Conservation (phyloP, 2,329 filamentous ascomycete species). For the Hirsutella rhossiliensis region DNA sequence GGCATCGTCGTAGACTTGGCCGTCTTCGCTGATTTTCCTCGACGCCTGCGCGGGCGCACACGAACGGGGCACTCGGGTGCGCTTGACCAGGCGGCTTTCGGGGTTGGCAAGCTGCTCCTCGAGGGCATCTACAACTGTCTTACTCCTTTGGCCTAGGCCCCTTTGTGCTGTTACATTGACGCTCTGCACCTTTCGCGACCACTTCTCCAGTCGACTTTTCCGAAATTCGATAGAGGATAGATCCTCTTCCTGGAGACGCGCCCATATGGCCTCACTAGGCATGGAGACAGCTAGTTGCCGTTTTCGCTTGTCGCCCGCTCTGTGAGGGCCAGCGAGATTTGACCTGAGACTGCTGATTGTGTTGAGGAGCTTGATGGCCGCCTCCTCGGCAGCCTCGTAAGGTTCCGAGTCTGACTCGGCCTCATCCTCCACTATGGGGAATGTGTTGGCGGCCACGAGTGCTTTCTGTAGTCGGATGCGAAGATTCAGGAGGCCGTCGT, state of each 20-base stretch:
- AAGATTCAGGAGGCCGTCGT: conserved; percentile 79
- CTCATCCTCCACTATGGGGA: conserved; percentile 35
- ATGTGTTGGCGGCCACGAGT: conserved; percentile 67
- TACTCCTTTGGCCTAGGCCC: conserved; percentile 17
- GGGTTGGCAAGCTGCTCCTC: conserved; percentile 55
- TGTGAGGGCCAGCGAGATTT: conserved; percentile 39
- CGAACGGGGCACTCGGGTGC: conserved; percentile 59
- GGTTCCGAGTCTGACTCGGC: conserved; percentile 31
- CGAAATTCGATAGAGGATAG: conserved; percentile 45
- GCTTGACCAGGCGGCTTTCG: conserved; percentile 52
- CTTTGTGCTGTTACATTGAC: conserved; percentile 28
- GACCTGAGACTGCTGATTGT: conserved; percentile 61
- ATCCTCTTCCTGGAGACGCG: conserved; percentile 56
- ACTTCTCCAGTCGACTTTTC: conserved; percentile 70
- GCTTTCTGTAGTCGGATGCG: conserved; percentile 91
- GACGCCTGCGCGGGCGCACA: conserved; percentile 61
- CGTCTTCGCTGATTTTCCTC: conserved; percentile 43
- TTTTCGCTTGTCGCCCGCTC: conserved; percentile 50
- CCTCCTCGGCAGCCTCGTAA: conserved; percentile 70
- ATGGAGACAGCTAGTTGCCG: conserved; percentile 39
- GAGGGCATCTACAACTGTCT: conserved; percentile 50
- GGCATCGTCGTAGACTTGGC: conserved; percentile 75
- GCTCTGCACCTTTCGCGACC: conserved; percentile 58
- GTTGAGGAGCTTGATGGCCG: conserved; percentile 75
- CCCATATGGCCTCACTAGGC: conserved; percentile 57